Conservation (phyloP, 148 eudicot species). For the Cornus suecica region DNA sequence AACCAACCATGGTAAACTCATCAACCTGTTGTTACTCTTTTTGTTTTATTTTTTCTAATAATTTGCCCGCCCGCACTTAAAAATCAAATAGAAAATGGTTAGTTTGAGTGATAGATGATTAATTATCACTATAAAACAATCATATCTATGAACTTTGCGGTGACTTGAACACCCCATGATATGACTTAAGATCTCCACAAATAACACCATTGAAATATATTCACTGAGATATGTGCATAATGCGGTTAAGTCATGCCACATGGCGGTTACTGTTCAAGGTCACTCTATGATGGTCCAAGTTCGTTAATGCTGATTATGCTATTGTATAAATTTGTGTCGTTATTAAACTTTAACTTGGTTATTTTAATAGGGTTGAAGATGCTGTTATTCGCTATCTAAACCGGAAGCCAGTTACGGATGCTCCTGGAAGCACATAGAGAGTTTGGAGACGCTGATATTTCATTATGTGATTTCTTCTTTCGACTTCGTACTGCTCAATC, state of each 20-base stretch:
- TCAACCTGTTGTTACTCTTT: conserved; percentile 1
- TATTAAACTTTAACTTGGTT: not conserved
- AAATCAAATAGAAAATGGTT: not conserved
- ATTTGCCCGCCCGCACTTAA: too few relatives aligned
- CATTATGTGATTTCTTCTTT: not conserved
- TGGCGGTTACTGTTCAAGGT: not conserved
- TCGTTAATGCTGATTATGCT: not conserved
- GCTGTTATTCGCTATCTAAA: conserved; percentile 92
- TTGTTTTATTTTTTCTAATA: too few relatives aligned
- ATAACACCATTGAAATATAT: not conserved
- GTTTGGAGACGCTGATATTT: not conserved
- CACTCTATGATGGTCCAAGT: not conserved
- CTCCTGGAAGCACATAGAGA: conserved; percentile 56
- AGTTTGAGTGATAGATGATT: too few relatives aligned
- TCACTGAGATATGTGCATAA: not conserved
- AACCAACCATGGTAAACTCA: conserved; percentile 80
- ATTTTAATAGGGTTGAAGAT: conserved; percentile 79
- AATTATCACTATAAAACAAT: not conserved
- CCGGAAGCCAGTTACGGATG: conserved; percentile 64
- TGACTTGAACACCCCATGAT: not conserved
- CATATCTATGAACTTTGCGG: not conserved
- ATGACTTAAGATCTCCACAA: not conserved
- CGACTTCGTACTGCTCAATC: not conserved
- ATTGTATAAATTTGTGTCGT: not conserved
- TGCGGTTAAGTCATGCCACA: not conserved